These are phyloP conservation scores for Sphaerobolus stellatus DNA, from an alignment of 1,284 basidiomycete genomes.

Conservation along the genomic window DNA sequence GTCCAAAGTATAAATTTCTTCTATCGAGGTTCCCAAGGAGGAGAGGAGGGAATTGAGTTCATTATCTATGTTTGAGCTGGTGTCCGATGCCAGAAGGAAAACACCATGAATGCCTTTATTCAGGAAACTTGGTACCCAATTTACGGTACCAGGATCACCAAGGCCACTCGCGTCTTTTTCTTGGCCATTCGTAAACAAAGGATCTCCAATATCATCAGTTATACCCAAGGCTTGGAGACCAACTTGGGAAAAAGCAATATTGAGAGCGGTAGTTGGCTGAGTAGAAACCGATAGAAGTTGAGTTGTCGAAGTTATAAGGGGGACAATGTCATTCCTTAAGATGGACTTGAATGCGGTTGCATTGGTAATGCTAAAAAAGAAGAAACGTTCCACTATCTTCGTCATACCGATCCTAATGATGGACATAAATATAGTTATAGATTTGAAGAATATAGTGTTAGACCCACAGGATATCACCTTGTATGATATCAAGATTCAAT, in stretches of 20 bases:
- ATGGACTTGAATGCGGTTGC: neutral
- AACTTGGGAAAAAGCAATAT: neutral
- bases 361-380: neutral
- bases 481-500: neutral
- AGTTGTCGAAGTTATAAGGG: neutral
- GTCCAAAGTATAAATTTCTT: neutral
- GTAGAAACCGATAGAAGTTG: neutral
- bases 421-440: neutral
- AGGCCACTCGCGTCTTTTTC: neutral
- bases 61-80: neutral
- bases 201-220: neutral
- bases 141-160: neutral
- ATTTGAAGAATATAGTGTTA: neutral
- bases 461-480: neutral
- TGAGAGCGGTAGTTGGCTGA: neutral
- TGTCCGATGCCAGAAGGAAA: neutral
- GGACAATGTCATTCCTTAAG: neutral
- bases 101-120: neutral
- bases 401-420: neutral
- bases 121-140: neutral
- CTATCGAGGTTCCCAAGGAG: neutral
- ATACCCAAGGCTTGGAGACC: neutral
- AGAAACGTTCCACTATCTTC: neutral
- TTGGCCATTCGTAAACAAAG: neutral
- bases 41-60: neutral